Percentiles rank a stretch among this genome's conserved stretches.
Conservation (phyloP, 148 eudicot genomes). For the Cornus controversa region DNA sequence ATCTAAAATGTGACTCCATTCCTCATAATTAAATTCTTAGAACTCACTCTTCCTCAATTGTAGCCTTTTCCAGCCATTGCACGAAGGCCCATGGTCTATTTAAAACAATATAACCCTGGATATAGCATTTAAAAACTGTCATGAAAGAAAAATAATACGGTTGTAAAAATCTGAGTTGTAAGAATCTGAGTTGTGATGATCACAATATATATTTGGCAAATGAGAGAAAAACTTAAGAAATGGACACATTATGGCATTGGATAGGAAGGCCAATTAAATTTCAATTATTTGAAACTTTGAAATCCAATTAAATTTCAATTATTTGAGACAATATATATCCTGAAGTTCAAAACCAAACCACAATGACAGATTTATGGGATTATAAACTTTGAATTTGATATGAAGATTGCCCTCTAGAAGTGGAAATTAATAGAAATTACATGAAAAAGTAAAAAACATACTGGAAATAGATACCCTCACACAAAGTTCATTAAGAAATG, state of each 20-base stretch:
- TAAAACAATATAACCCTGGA: conserved; percentile 75
- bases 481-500: too few relatives aligned
- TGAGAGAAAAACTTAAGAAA: background rate
- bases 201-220: background rate
- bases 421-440: background rate
- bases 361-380: background rate
- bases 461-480: too few relatives aligned
- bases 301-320: background rate
- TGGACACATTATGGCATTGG: background rate
- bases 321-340: background rate
- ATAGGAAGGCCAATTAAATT: too few relatives aligned
- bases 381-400: background rate
- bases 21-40: background rate
- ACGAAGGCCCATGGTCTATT: conserved; percentile 98
- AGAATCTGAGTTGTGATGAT: background rate
- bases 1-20: conserved; percentile 1
- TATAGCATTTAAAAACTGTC: conserved; percentile 12
- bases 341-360: background rate
- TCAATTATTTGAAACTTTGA: background rate
- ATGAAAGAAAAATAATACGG: background rate
- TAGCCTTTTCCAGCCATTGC: conserved; percentile 78
- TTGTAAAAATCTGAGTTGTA: background rate
- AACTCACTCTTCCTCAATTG: conserved; percentile 81
- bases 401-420: background rate
- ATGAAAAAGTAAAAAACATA: too few relatives aligned